phyloP scores from a whole-genome alignment of 1,284 basidiomycete genomes.

The Ceratobasidium sp. region DNA sequence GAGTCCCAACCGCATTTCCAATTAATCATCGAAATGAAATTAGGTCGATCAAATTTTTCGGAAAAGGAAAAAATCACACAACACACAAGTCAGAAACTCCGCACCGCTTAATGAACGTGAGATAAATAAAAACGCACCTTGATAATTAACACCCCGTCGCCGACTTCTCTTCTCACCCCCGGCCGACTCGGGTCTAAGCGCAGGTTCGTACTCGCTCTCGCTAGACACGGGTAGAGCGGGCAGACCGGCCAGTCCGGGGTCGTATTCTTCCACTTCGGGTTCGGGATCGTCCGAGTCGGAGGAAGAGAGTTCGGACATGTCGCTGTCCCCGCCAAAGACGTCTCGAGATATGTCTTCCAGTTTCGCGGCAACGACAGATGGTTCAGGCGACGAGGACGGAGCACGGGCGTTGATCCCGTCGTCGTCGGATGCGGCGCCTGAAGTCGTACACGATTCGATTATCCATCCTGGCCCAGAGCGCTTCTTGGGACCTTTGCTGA shows the following conservation, averaged over 20 bases:
- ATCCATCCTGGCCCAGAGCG: conserved; percentile 28
- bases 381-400: neutral
- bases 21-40: neutral
- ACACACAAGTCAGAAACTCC: neutral
- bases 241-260: conserved; percentile 25
- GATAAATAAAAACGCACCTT: conserved; percentile 10
- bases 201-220: conserved; percentile 29
- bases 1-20: neutral
- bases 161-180: neutral
- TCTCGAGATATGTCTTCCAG: neutral
- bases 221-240: conserved; percentile 14
- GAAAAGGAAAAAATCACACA: too few relatives aligned
- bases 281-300: neutral
- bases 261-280: conserved; percentile 14
- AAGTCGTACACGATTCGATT: conserved; percentile 38
- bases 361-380: neutral
- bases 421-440: conserved; percentile 7
- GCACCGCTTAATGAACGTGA: neutral
- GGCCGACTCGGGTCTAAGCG: neutral
- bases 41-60: neutral
- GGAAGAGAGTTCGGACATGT: conserved; percentile 17
- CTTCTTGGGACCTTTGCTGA: conserved; percentile 39
- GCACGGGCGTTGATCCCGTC: neutral
- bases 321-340: conserved; percentile 30
- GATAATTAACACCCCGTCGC: neutral